A percentile compares a stretch with the other conserved stretches of the same genome.
These are phyloP conservation scores for Paecilomyces formosus DNA, from an alignment of 2,329 filamentous ascomycete species.

Conservation along the genomic window DNA sequence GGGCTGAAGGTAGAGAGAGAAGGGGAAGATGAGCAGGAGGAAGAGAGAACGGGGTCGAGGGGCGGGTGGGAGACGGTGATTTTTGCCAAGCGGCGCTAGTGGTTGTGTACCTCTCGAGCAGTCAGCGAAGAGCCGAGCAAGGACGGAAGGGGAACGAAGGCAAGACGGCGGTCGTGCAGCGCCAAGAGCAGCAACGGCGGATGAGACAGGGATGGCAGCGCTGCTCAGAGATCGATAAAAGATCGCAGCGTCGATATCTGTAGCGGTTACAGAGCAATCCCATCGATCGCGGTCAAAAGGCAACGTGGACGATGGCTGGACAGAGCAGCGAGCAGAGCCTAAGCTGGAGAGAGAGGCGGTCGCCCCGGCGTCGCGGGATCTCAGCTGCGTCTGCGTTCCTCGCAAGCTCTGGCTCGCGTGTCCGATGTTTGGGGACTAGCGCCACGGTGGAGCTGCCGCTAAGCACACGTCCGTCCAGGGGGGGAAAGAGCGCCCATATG, in stretches of 20 bases:
- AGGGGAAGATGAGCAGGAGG: constrained; percentile 3
- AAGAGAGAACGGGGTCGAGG: constrained; percentile 18
- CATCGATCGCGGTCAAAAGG: constrained; percentile 8
- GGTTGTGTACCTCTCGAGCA: constrained; percentile 25
- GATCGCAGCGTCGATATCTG: no score
- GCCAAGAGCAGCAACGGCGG: constrained; percentile 16
- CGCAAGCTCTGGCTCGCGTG: not conserved
- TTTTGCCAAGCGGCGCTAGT: constrained; percentile 27
- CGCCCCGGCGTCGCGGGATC: not conserved
- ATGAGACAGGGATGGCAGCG: constrained; percentile 16
- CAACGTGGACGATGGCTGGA: constrained; percentile 6
- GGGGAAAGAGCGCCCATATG: no score
- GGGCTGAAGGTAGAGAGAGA: constrained; percentile 5
- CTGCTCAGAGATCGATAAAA: no score
- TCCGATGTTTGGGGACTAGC: not conserved
- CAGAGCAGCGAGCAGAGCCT: not conserved
- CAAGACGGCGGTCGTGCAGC: constrained; percentile 18
- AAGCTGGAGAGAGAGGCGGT: not conserved
- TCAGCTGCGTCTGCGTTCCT: not conserved
- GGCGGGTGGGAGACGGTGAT: constrained; percentile 23
- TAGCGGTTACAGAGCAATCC: not conserved
- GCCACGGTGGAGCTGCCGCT: not conserved
- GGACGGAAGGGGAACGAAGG: constrained; percentile 11
- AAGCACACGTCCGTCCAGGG: not conserved
- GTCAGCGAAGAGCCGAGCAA: constrained; percentile 16